Evolutionary conservation across 768 basidiomycete genomes (phyloP).

Genomic region (Suillus ampliporus): DNA sequence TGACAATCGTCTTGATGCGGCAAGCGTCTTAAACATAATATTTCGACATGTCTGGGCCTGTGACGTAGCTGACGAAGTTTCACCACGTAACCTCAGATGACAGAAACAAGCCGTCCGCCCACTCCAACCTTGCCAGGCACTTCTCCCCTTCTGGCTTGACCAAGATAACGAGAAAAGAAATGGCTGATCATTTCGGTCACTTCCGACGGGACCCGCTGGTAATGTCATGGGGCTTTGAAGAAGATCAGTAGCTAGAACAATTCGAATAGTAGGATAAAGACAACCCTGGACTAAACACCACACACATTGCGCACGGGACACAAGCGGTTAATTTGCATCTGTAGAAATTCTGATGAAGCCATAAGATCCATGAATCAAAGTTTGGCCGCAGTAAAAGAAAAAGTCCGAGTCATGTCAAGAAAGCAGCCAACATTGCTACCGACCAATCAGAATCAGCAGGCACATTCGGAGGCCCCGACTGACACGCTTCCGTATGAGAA

Average conservation of each 20-base stretch:
- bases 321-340: not conserved
- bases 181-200: not conserved
- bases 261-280: not conserved
- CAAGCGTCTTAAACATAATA: not conserved
- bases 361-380: constrained; percentile 1
- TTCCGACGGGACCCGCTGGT: not conserved
- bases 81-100: not conserved
- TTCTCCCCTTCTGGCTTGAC: not conserved
- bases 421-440: not conserved
- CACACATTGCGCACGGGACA: not conserved
- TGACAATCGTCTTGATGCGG: not conserved
- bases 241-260: not conserved
- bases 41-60: not conserved
- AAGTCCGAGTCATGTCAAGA: not conserved
- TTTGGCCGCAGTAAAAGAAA: not conserved
- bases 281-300: not conserved
- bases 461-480: not conserved
- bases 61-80: not conserved
- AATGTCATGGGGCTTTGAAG: not conserved
- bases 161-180: not conserved
- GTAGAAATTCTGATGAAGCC: not conserved
- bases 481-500: not conserved
- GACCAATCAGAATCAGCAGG: too few relatives aligned
- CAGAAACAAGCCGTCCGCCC: not conserved
- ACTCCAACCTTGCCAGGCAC: not conserved